phyloP scores from a whole-genome alignment of 371 early-diverging fungal genomes.

The Enterocytospora artemiae region DNA sequence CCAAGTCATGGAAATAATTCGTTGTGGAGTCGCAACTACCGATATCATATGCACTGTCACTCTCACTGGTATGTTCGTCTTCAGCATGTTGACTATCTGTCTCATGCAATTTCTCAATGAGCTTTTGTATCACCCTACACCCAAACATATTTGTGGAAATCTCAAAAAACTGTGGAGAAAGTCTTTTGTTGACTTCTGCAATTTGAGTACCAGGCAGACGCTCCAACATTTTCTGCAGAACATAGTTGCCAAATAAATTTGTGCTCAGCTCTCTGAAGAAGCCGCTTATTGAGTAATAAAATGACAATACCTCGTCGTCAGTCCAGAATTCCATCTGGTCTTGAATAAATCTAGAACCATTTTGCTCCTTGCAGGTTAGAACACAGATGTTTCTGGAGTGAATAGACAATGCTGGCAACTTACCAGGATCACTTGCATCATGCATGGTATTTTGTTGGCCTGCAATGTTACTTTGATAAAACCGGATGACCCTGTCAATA shows the following conservation, averaged over 20 bases:
- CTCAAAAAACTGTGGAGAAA: constrained; percentile 78
- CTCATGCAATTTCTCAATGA: constrained; percentile 70
- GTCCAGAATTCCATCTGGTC: constrained; percentile 79
- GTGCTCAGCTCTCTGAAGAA: constrained; percentile 81
- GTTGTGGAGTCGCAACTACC: no score
- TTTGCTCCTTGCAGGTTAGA: constrained; percentile 80
- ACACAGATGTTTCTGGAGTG: constrained; percentile 4
- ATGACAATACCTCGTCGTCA: constrained; percentile 76
- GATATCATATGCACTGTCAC: no score
- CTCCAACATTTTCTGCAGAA: constrained; percentile 95
- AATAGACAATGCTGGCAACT: no score
- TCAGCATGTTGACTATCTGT: constrained; percentile 66
- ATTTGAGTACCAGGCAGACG: constrained; percentile 61
- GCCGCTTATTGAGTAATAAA: constrained; percentile 84
- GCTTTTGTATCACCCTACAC: constrained; percentile 94
- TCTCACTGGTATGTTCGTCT: constrained; percentile 56
- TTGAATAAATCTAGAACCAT: constrained; percentile 94
- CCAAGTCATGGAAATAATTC: no score
- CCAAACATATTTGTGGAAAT: constrained; percentile 95
- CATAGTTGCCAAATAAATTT: constrained; percentile 98
- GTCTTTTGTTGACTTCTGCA: constrained; percentile 59
- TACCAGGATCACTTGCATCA: no score
- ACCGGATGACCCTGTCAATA: no score
- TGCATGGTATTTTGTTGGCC: no score
- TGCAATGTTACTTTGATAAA: no score